phyloP scores from a whole-genome alignment of 805 yeast genomes.

The Saturnispora quitensis region DNA sequence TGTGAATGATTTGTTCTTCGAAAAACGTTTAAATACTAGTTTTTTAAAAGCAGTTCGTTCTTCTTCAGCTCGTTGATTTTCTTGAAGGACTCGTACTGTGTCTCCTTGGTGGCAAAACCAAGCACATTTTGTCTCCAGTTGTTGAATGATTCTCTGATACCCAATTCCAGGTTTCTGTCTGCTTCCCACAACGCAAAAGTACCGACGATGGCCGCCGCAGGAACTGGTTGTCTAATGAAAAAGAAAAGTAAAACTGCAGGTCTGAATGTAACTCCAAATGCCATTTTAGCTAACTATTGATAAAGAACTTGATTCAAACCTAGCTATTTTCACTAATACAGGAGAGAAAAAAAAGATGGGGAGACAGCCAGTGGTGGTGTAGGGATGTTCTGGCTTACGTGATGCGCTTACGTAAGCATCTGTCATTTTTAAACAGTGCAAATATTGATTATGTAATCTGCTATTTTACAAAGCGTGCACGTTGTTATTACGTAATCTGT shows the following conservation, averaged over 20 bases:
- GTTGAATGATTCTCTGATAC: conserved; percentile 24
- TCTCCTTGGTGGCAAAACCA: conserved; percentile 27
- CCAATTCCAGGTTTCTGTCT: conserved; percentile 26
- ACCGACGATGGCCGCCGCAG: conserved; percentile 26
- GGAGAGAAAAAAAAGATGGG: neutral
- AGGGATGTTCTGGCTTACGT: neutral
- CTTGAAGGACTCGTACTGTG: conserved; percentile 25
- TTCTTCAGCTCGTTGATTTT: conserved; percentile 26
- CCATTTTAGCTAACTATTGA: conserved; percentile 9
- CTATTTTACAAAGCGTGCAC: neutral
- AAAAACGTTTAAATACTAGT: neutral
- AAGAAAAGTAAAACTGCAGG: conserved; percentile 31
- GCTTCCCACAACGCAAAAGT: conserved; percentile 30
- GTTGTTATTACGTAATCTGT: neutral
- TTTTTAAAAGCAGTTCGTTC: conserved; percentile 15
- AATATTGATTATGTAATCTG: neutral
- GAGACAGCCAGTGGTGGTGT: neutral
- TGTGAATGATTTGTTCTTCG: neutral
- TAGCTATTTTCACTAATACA: neutral
- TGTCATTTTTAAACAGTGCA: neutral
- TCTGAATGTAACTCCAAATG: conserved; percentile 26
- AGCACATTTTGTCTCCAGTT: conserved; percentile 22
- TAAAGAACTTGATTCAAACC: no score
- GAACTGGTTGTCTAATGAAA: conserved; percentile 30
- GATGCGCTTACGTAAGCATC: neutral